Base-by-base conservation (phyloP, 2,329 filamentous ascomycete genomes). In the Fusarium sp. region DNA sequence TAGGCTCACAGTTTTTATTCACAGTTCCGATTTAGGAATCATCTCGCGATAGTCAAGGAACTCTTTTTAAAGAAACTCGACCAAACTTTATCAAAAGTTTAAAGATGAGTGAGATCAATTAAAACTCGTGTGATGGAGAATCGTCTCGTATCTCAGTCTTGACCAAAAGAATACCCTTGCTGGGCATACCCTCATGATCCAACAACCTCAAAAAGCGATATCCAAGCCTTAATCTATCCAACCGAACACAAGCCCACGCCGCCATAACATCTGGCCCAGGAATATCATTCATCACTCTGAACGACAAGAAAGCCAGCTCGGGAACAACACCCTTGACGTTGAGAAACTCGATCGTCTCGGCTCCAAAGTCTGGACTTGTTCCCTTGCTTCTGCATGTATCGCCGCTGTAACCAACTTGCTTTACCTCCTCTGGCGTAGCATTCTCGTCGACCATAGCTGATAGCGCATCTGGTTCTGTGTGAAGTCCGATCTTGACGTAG, bases 281-380 rank as follows among this genome's bases (percentile, higher is more conserved):
- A 3, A 64, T 44, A n/a, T 64, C 61, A n/a, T 26, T 50, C 61
- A 64, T 64, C 2, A 64, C 38, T 9, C 26, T 24, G 2, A 64
- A 38, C 8, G 61, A 64, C 1, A 64, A 8, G 3, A 64, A 64
- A 2, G 61, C 44, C 26, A 64, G 3, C 8, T 64, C 61, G 1
- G 59, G 44, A 8, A 64, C 33, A 6, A 64, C 59, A 0, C 61
- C 59, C 2, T 52, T 28, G 5, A 64, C 33, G 1, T 64, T 64
- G 0, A 50, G 38, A 15, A 64, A 64, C 33, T 64, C 61, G 5
- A 64, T 23, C 1, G 53, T 58, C 15, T 64, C 44, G 5, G 39
- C 28, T 15, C 50, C 42, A 21, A 64, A 64, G 20, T 29, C 46
- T 1, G 59, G 61, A 24, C 18, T 64, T 2, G 59, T 64, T 0